Conservation (phyloP, 495 filamentous ascomycete species). For the Neurospora pannonica region DNA sequence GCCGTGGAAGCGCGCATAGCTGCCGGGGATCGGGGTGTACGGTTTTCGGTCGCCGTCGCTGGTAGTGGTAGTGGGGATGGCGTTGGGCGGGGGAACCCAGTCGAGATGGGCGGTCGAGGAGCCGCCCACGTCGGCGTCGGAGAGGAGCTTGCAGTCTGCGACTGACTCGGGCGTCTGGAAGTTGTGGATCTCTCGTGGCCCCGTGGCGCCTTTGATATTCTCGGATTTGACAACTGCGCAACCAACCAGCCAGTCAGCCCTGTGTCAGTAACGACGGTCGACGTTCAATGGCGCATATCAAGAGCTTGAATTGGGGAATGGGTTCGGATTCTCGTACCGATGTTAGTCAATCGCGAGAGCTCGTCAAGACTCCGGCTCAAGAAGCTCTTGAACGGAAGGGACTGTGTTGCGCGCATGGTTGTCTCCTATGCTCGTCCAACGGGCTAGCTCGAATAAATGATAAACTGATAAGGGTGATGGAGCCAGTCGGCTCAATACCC, state of each 20-base stretch:
- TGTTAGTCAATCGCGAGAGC: conserved; percentile 34
- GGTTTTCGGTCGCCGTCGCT: conserved; percentile 10
- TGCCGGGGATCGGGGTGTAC: conserved; percentile 24
- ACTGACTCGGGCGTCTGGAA: conserved; percentile 58
- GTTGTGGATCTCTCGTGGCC: conserved; percentile 48
- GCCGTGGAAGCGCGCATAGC: conserved; percentile 71
- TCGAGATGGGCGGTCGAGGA: conserved; percentile 66
- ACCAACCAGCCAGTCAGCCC: background rate
- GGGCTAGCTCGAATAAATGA: background rate
- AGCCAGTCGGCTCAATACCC: conserved; percentile 9
- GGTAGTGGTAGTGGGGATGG: conserved; percentile 43
- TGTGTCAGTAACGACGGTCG: background rate
- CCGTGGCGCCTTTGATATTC: conserved; percentile 44
- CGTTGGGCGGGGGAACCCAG: conserved; percentile 49
- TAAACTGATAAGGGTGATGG: conserved; percentile 2
- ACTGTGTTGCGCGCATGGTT: conserved; percentile 33
- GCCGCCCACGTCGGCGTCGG: conserved; percentile 78
- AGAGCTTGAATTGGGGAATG: background rate
- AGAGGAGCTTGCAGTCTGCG: conserved; percentile 69
- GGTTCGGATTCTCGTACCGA: conserved; percentile 22
- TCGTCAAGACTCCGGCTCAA: conserved; percentile 36
- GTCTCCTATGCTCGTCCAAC: background rate
- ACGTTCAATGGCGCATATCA: background rate
- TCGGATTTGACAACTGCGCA: conserved; percentile 36
- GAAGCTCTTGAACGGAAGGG: conserved; percentile 33